Evolutionary conservation across 2,329 filamentous ascomycete species (phyloP).

Genomic region (Fusarium acutatum): DNA sequence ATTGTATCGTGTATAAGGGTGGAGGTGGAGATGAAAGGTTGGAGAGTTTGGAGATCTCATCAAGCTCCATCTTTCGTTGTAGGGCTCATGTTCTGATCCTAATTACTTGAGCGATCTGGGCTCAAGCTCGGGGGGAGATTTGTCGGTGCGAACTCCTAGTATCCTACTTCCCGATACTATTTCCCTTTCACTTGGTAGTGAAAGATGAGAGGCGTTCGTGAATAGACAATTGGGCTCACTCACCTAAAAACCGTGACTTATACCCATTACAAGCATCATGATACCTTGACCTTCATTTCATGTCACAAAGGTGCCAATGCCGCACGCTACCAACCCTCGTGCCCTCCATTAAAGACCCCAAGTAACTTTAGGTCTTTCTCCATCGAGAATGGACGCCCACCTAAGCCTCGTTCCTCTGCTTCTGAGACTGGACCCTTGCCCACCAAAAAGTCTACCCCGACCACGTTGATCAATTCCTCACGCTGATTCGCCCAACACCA

Average conservation of each 20-base stretch:
- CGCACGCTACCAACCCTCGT: constrained; percentile 13
- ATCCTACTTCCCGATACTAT: neutral
- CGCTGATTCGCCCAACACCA: constrained; percentile 47
- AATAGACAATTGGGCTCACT: constrained; percentile 3
- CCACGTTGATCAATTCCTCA: constrained; percentile 47
- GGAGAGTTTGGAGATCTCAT: constrained; percentile 28
- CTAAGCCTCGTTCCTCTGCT: constrained; percentile 34
- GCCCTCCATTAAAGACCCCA: constrained; percentile 8
- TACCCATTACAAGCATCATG: constrained; percentile 2
- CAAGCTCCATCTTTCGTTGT: constrained; percentile 12
- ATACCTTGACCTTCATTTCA: constrained; percentile 6
- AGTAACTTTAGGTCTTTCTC: constrained; percentile 11
- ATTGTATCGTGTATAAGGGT: neutral
- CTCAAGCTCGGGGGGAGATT: neutral
- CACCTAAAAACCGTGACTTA: constrained; percentile 11
- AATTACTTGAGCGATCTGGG: neutral
- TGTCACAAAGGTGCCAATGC: constrained; percentile 15
- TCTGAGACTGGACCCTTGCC: constrained; percentile 34
- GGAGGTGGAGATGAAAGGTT: constrained; percentile 33
- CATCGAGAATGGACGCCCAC: constrained; percentile 27
- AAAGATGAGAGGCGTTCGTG: neutral
- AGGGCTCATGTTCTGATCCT: constrained; percentile 6
- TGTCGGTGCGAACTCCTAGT: constrained; percentile 27
- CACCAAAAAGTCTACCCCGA: constrained; percentile 38
- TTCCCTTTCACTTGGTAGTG: neutral